Evolutionary conservation across 306 rosid species (phyloP).

Genomic region (Glycyrrhiza uralensis): DNA sequence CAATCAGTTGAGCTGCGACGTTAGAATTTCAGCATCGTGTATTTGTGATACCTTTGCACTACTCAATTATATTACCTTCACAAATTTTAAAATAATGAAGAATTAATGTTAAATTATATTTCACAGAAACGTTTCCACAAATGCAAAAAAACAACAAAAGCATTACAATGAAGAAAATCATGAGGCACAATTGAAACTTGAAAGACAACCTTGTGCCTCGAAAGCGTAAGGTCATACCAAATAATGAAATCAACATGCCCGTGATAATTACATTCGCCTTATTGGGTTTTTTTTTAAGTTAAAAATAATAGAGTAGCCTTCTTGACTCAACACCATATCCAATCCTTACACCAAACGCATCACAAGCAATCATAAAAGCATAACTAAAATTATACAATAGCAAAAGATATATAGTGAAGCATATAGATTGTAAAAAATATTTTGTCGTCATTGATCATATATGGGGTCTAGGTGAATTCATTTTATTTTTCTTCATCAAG

Average conservation of each 20-base stretch:
- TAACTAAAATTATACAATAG: background rate
- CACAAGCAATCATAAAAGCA: background rate
- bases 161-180: too few relatives aligned
- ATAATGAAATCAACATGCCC: background rate
- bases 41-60: too few relatives aligned
- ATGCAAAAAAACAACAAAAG: too few relatives aligned
- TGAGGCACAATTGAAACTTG: too few relatives aligned
- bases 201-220: too few relatives aligned
- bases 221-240: background rate
- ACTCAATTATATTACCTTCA: too few relatives aligned
- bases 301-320: background rate
- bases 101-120: too few relatives aligned
- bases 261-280: background rate
- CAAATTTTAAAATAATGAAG: too few relatives aligned
- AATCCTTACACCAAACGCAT: background rate
- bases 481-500: background rate
- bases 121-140: too few relatives aligned
- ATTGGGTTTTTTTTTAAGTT: background rate
- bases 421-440: background rate
- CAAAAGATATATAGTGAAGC: too few relatives aligned
- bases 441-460: background rate
- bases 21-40: background rate
- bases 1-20: constrained; percentile 5
- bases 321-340: background rate
- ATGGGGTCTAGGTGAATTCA: background rate